Conservation (phyloP, 208 protist species). For the Leishmania braziliensis region DNA sequence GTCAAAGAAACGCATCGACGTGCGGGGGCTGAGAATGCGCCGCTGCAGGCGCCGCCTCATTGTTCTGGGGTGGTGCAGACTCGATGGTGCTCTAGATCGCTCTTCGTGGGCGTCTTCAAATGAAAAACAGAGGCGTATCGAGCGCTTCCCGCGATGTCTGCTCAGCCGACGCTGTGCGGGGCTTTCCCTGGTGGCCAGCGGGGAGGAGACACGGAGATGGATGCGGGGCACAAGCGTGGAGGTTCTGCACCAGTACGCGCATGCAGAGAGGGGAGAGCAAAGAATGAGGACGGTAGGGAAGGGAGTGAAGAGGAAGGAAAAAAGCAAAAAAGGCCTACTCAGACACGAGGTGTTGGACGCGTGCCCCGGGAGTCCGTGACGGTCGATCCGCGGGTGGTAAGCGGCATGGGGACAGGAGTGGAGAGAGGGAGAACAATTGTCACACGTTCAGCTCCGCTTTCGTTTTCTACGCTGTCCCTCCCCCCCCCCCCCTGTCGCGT, state of each 20-base stretch:
- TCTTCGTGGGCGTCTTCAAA: background rate
- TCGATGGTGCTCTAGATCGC: background rate
- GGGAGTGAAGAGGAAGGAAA: background rate
- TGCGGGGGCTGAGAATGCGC: constrained; percentile 8
- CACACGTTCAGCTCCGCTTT: background rate
- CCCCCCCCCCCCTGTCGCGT: no score
- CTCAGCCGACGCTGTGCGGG: background rate
- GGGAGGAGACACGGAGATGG: background rate
- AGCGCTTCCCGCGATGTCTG: background rate
- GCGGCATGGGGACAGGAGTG: background rate
- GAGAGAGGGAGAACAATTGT: background rate
- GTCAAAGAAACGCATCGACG: constrained; percentile 52
- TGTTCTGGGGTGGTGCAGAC: background rate
- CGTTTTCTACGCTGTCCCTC: background rate
- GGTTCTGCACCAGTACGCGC: background rate
- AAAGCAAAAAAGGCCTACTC: background rate
- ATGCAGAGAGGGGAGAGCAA: background rate
- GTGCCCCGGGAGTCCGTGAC: background rate
- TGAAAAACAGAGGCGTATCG: background rate
- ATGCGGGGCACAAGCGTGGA: constrained; percentile 2
- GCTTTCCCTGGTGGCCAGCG: background rate
- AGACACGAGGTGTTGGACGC: background rate
- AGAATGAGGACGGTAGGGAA: background rate
- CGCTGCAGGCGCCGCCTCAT: constrained; percentile 18
- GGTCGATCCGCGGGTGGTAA: background rate